These are phyloP conservation scores for Castanea crenata DNA, from an alignment of 306 rosid genomes.

Conservation along the genomic window DNA sequence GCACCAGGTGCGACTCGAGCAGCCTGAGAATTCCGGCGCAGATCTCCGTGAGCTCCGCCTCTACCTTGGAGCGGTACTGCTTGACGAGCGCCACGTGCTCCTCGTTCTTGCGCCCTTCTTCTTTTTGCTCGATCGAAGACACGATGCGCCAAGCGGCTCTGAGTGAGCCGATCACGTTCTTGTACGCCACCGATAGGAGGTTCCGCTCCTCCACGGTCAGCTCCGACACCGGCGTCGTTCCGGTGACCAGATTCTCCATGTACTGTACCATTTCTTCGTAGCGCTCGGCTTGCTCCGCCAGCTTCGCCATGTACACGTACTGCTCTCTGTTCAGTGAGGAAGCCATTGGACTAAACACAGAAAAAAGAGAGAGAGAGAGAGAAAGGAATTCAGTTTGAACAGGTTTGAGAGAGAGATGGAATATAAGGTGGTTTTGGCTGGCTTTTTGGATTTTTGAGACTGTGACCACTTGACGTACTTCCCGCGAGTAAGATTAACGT, in stretches of 20 bases:
- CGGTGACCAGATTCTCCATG: slow-evolving; percentile 70
- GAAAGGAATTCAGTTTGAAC: neutral
- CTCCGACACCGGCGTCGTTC: slow-evolving; percentile 58
- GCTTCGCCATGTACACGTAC: slow-evolving; percentile 67
- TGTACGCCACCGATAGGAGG: slow-evolving; percentile 65
- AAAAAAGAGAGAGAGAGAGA: neutral
- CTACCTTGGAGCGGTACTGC: slow-evolving; percentile 69
- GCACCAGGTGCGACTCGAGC: slow-evolving; percentile 52
- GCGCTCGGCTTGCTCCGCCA: slow-evolving; percentile 74
- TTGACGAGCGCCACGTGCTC: slow-evolving; percentile 62
- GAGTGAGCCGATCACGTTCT: slow-evolving; percentile 75
- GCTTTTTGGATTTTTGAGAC: neutral
- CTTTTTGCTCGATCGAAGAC: slow-evolving; percentile 76
- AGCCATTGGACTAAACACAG: slow-evolving; percentile 33
- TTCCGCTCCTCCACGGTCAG: slow-evolving; percentile 71
- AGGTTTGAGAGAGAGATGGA: neutral
- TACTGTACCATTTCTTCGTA: slow-evolving; percentile 82
- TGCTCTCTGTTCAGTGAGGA: slow-evolving; percentile 53
- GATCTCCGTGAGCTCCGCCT: slow-evolving; percentile 48
- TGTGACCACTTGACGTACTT: neutral
- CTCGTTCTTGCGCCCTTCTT: slow-evolving; percentile 69
- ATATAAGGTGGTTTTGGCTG: neutral
- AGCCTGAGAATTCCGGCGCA: slow-evolving; percentile 54
- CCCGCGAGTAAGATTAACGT: neutral
- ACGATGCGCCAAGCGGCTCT: slow-evolving; percentile 80